phyloP scores from a whole-genome alignment of 2,329 filamentous ascomycete genomes.

The Mycosphaerelloides madeirae region DNA sequence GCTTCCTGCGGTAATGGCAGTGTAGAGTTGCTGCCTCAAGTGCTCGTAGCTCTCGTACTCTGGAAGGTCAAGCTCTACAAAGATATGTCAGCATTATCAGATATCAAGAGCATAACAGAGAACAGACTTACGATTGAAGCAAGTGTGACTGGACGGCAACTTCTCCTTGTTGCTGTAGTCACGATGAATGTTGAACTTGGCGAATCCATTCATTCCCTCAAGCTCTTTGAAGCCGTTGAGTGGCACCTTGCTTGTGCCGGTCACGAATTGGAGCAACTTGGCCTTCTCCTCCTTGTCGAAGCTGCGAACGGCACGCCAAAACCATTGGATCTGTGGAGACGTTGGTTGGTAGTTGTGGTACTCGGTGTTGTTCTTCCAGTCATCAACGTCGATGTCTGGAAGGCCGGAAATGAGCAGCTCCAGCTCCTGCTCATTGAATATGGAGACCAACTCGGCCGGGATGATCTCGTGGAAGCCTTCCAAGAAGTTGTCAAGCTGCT shows the following conservation, averaged over 20 bases:
- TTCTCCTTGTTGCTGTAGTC: constrained; percentile 96
- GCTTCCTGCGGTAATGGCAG: constrained; percentile 94
- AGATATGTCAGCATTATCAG: constrained; percentile 33
- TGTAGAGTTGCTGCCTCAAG: constrained; percentile 81
- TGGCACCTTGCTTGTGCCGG: constrained; percentile 95
- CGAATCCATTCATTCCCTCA: constrained; percentile 98
- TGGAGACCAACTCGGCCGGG: constrained; percentile 84
- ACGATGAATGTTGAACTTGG: constrained; percentile 96
- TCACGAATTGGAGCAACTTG: constrained; percentile 96
- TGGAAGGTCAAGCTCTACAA: constrained; percentile 85
- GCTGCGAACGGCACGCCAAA: constrained; percentile 94
- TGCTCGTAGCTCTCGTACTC: constrained; percentile 96
- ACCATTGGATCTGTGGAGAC: constrained; percentile 97
- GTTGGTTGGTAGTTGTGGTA: constrained; percentile 96
- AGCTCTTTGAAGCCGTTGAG: constrained; percentile 98
- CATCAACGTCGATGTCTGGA: constrained; percentile 94
- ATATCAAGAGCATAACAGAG: not conserved
- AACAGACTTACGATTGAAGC: constrained; percentile 87
- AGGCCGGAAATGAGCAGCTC: constrained; percentile 94
- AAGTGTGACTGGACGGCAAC: constrained; percentile 93
- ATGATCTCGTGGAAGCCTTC: constrained; percentile 96
- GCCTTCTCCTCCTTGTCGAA: constrained; percentile 99
- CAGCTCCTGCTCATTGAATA: constrained; percentile 97
- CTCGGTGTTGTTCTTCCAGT: constrained; percentile 98
- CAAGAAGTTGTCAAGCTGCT: constrained; percentile 83